These are phyloP conservation scores for Gastrolobium bilobum DNA, from an alignment of 306 rosid species.

Conservation along the genomic window DNA sequence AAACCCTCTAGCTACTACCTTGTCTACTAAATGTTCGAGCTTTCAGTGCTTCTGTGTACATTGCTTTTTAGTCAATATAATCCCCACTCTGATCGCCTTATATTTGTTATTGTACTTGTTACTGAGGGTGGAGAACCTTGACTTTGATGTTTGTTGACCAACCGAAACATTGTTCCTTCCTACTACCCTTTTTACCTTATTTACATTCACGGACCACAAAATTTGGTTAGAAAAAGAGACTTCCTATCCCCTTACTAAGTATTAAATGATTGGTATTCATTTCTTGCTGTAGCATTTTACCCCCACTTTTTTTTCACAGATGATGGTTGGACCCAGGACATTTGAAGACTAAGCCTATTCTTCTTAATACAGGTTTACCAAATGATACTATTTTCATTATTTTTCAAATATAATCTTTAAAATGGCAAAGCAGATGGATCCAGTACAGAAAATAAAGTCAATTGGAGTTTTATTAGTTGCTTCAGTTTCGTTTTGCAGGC, in stretches of 20 bases:
- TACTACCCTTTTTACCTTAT: constrained; percentile 46
- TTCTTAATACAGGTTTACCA: constrained; percentile 52
- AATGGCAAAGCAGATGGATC: constrained; percentile 23
- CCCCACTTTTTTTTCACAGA: constrained; percentile 39
- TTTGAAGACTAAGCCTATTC: constrained; percentile 46
- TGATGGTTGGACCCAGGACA: constrained; percentile 36
- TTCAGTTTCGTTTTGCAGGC: constrained; percentile 9
- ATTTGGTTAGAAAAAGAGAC: constrained; percentile 36
- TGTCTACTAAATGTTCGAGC: constrained; percentile 27
- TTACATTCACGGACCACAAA: constrained; percentile 14
- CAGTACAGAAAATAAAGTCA: neutral
- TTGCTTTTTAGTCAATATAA: constrained; percentile 23
- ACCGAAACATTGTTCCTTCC: constrained; percentile 55
- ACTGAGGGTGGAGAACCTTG: constrained; percentile 43
- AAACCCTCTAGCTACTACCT: constrained; percentile 36
- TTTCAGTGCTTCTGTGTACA: constrained; percentile 37
- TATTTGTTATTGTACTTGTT: constrained; percentile 42
- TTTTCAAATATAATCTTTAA: constrained; percentile 29
- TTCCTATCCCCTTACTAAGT: constrained; percentile 18
- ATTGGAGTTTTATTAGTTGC: constrained; percentile 23
- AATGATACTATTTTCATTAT: constrained; percentile 44
- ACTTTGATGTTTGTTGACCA: constrained; percentile 68
- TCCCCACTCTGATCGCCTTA: constrained; percentile 25
- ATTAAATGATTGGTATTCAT: constrained; percentile 27
- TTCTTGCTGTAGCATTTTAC: constrained; percentile 38